phyloP scores from a whole-genome alignment of 352 stramenopile species.

The Phytophthora crassamura region DNA sequence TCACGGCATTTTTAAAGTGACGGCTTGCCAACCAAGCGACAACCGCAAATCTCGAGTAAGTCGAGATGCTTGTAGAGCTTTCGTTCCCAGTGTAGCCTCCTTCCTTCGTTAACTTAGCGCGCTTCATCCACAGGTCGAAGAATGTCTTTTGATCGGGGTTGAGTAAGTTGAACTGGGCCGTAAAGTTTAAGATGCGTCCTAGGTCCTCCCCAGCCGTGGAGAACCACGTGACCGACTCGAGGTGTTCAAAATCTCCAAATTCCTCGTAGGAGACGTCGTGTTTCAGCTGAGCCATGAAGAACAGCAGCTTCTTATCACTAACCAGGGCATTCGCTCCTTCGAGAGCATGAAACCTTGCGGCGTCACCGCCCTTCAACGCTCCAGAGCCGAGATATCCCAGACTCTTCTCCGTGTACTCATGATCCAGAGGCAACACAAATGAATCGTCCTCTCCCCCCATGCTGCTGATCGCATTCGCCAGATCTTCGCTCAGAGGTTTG shows the following conservation, averaged over 20 bases:
- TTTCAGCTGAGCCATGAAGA: conserved; percentile 19
- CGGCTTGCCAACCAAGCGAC: conserved; percentile 15
- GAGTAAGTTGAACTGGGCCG: conserved; percentile 12
- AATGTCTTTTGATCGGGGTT: too few relatives aligned
- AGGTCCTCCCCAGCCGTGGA: background rate
- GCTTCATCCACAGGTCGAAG: conserved; percentile 10
- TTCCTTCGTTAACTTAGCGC: conserved; percentile 15
- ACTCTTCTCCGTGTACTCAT: too few relatives aligned
- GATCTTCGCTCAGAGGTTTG: too few relatives aligned
- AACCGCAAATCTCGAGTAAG: conserved; percentile 21
- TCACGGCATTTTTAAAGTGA: background rate
- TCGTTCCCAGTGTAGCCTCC: conserved; percentile 21
- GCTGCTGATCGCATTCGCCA: too few relatives aligned
- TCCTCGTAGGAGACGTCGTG: conserved; percentile 14
- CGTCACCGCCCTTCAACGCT: conserved; percentile 23
- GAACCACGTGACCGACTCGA: conserved; percentile 10
- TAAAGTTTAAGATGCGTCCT: background rate
- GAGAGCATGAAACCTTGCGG: conserved; percentile 11
- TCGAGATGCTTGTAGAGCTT: conserved; percentile 15
- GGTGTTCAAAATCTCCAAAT: background rate
- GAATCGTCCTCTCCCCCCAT: too few relatives aligned
- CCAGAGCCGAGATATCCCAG: conserved; percentile 11
- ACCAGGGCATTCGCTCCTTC: conserved; percentile 9
- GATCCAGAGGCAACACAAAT: too few relatives aligned
- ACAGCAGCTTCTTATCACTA: background rate